Base-by-base conservation (phyloP, 164 flowering plant species). In the Taxillus chinensis region DNA sequence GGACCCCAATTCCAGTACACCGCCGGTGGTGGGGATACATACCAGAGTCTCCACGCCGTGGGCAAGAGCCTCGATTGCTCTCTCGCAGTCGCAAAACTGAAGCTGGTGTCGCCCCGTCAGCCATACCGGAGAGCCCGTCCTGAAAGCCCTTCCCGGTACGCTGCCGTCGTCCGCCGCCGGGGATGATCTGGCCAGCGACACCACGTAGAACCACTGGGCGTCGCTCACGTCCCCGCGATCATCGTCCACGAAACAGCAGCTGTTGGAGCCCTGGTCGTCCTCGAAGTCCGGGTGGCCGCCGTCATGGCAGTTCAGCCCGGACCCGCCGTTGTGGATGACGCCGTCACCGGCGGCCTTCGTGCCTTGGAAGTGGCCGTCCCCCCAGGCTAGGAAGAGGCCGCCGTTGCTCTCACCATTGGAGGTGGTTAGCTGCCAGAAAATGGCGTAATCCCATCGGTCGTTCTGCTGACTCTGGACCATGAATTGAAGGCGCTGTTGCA, bases 401-500 rank as follows among this genome's bases (percentile, higher is more conserved):
- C 74, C 79, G 62, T 65, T 48, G 14, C 17, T 14, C 11, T 57
- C 66, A 42, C 72, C 80, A 39, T 60, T 68, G 0, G 82, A 61
- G 2, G 76, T 57, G 27, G 27, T 27, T 27, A 27, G 27, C 61
- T 77, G 79, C 97, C 97, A 90, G 66, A 86, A 82, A 40, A 90
- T 86, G 68, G 90, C 83, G 54, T 87, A 86, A 43, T 76, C 68
- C 97, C 97, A 90, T 75, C 81, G 77, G 0, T 79, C 81, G 0
- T 71, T n/a, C 46, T 43, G 74, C 37, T 73, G 80, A 75, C 57
- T 66, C 38, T 82, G 81, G 62, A 83, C 50, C 2, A 90, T 27
- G 65, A 68, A 60, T 5, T 75, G 95, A n/a, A 90, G 86, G 55
- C 70, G 74, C 55, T 80, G 77, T 49, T 81, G 85, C 7, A 82